phyloP scores from a whole-genome alignment of 1,139 yeast species.

The Yamadazyma triangularis region DNA sequence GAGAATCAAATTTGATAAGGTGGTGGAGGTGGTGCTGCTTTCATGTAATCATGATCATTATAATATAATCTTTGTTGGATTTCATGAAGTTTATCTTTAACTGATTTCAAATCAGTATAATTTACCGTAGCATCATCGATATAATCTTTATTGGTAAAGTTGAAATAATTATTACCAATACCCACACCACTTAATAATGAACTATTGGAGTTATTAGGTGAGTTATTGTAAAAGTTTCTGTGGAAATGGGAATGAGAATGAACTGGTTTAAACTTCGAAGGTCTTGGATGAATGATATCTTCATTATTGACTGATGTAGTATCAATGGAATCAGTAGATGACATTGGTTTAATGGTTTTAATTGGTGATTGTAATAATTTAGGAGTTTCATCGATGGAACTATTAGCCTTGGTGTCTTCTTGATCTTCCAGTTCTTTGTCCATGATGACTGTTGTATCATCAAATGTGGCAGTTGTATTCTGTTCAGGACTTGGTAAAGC shows the following conservation, averaged over 20 bases:
- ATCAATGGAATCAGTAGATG: background rate
- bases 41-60: constrained; percentile 24
- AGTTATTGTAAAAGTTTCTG: constrained; percentile 9
- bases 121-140: constrained; percentile 16
- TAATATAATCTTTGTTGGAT: constrained; percentile 14
- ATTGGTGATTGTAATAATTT: background rate
- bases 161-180: constrained; percentile 32
- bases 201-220: constrained; percentile 13
- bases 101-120: constrained; percentile 26
- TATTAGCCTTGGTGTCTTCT: background rate
- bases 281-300: constrained; percentile 23
- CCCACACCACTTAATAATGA: constrained; percentile 29
- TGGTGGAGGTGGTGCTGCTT: constrained; percentile 16
- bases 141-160: constrained; percentile 22
- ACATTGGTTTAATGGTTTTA: background rate
- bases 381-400: background rate
- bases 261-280: constrained; percentile 13
- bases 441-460: background rate
- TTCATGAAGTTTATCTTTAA: constrained; percentile 17
- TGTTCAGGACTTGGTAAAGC: constrained; percentile 9
- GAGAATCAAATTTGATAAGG: constrained; percentile 14
- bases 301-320: constrained; percentile 3
- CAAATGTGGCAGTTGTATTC: no score
- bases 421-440: background rate
- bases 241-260: constrained; percentile 18